phyloP scores from a whole-genome alignment of 306 rosid genomes.

The Quercus suber region DNA sequence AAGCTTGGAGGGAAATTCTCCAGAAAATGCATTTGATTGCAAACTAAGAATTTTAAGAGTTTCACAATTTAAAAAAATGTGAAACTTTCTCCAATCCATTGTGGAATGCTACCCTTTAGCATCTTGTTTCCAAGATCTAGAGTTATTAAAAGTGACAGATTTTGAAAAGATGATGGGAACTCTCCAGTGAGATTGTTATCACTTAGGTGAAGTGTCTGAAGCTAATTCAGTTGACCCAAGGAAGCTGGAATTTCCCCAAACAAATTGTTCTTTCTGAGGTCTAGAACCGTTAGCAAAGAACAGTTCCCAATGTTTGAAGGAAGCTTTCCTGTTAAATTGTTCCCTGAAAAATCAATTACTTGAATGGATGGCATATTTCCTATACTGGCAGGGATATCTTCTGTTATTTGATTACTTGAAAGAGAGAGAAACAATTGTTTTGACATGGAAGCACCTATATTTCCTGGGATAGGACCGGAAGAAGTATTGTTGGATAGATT shows the following conservation, averaged over 20 bases:
- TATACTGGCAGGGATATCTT: slow-evolving; percentile 34
- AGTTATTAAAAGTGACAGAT: slow-evolving; percentile 36
- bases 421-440: slow-evolving; percentile 23
- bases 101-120: slow-evolving; percentile 30
- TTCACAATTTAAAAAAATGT: slow-evolving; percentile 19
- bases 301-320: slow-evolving; percentile 39
- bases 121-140: slow-evolving; percentile 38
- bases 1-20: slow-evolving; percentile 22
- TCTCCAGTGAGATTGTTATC: slow-evolving; percentile 32
- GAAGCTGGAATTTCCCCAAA: slow-evolving; percentile 33
- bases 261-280: slow-evolving; percentile 30
- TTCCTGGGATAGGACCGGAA: slow-evolving; percentile 32
- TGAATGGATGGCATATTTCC: slow-evolving; percentile 3
- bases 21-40: slow-evolving; percentile 41
- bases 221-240: slow-evolving; percentile 23
- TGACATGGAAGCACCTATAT: slow-evolving; percentile 10
- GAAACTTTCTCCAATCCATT: slow-evolving; percentile 35
- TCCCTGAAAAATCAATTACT: slow-evolving; percentile 39
- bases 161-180: slow-evolving; percentile 35
- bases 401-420: slow-evolving; percentile 36
- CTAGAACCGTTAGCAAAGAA: slow-evolving; percentile 20
- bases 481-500: slow-evolving; percentile 41
- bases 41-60: background rate
- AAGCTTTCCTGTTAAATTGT: slow-evolving; percentile 36
- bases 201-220: slow-evolving; percentile 33